Conservation (phyloP, 2,329 filamentous ascomycete genomes). For the Botryotinia narcissicola region DNA sequence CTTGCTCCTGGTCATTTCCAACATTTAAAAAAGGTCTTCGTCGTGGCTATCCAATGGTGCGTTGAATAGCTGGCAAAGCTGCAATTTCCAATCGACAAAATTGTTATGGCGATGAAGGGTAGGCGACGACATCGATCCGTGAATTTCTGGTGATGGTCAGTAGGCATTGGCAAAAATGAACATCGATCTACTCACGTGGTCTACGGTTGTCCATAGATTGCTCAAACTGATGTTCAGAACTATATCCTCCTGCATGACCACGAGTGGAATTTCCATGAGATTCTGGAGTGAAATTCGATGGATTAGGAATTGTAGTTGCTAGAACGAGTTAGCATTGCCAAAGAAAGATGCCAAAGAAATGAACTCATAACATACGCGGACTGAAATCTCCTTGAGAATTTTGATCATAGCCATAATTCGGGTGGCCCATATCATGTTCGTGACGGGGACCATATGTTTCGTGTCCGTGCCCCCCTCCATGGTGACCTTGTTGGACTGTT, state of each 20-base stretch:
- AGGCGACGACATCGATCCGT: constrained; percentile 14
- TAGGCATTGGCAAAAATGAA: neutral
- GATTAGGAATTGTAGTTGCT: constrained; percentile 18
- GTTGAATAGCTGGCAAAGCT: constrained; percentile 20
- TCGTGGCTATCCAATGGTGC: constrained; percentile 17
- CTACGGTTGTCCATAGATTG: constrained; percentile 9
- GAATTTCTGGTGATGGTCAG: constrained; percentile 5
- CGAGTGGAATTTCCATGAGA: constrained; percentile 21
- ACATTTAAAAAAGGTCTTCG: constrained; percentile 19
- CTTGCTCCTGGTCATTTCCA: constrained; percentile 14
- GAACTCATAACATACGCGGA: constrained; percentile 8
- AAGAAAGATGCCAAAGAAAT: neutral
- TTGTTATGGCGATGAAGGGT: constrained; percentile 14
- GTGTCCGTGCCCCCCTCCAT: neutral
- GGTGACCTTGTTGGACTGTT: neutral
- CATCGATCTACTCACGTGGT: constrained; percentile 4
- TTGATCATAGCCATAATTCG: constrained; percentile 15
- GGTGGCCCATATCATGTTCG: neutral
- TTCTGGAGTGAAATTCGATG: constrained; percentile 18
- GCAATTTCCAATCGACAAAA: constrained; percentile 15
- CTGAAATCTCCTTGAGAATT: constrained; percentile 16
- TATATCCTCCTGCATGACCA: constrained; percentile 8
- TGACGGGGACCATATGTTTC: constrained; percentile 14
- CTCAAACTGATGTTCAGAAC: constrained; percentile 19
- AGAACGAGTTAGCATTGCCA: neutral